A percentile compares a stretch with the other conserved stretches of the same genome.
Evolutionary conservation across 1,284 basidiomycete species (phyloP).

Genomic region (Cutaneotrichosporon daszewskae): DNA sequence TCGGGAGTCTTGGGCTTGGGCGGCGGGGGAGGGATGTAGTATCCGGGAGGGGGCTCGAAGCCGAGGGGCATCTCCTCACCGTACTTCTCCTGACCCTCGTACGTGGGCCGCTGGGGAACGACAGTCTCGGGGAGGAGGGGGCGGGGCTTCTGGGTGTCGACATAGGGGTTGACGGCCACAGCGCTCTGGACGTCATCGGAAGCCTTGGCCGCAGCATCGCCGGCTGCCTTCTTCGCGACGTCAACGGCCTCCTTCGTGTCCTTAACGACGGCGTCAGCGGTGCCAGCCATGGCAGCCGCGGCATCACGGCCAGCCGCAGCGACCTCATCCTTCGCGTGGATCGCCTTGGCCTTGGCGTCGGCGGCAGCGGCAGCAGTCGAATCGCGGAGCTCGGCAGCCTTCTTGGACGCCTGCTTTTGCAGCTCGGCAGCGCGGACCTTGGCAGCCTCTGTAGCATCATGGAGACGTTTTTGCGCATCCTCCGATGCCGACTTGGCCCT

Average conservation of each 20-base stretch:
- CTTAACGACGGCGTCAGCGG: constrained; percentile 26
- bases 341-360: constrained; percentile 18
- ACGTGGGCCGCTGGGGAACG: constrained; percentile 34
- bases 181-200: constrained; percentile 17
- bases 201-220: constrained; percentile 3
- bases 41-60: constrained; percentile 86
- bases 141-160: constrained; percentile 32
- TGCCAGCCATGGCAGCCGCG: constrained; percentile 8
- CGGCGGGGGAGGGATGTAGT: constrained; percentile 48
- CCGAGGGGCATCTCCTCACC: constrained; percentile 72
- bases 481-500: constrained; percentile 33
- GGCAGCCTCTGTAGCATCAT: constrained; percentile 21
- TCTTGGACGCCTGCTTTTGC: constrained; percentile 2
- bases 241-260: constrained; percentile 16
- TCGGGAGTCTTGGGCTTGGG: constrained; percentile 21
- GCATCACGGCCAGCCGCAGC: constrained; percentile 3
- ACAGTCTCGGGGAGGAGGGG: constrained; percentile 45
- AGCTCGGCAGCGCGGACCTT: constrained; percentile 9
- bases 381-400: constrained; percentile 24
- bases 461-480: constrained; percentile 22
- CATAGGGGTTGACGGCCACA: constrained; percentile 25
- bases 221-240: constrained; percentile 29
- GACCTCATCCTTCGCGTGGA: constrained; percentile 20
- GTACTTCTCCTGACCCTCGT: constrained; percentile 57
- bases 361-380: constrained; percentile 22